Evolutionary conservation across 345 rosid species (phyloP).

Genomic region (Eucalyptus shirleyi): DNA sequence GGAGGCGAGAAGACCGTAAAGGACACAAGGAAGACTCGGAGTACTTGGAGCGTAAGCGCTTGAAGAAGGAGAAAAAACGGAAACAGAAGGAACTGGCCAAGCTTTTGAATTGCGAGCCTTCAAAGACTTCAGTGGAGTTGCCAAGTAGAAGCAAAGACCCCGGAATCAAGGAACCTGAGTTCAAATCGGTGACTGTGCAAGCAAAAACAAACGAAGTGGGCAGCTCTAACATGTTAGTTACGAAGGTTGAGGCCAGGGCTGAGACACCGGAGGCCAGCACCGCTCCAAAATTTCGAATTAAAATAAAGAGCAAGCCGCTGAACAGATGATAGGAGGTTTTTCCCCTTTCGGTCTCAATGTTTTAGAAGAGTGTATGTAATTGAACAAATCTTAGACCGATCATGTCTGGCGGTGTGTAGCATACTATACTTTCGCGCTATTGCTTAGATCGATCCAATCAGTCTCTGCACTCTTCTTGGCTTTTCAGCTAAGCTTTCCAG

Average conservation of each 20-base stretch:
- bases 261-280: conserved; percentile 35
- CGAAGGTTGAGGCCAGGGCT: conserved; percentile 28
- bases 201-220: conserved; percentile 31
- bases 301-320: conserved; percentile 52
- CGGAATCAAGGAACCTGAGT: background rate
- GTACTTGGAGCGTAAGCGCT: conserved; percentile 60
- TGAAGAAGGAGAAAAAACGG: conserved; percentile 78
- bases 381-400: background rate
- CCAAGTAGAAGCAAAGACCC: background rate
- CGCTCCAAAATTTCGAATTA: conserved; percentile 54
- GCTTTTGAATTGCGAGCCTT: conserved; percentile 27
- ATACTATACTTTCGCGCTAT: background rate
- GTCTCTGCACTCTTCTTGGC: background rate
- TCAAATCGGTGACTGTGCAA: conserved; percentile 2
- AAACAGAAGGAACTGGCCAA: conserved; percentile 73
- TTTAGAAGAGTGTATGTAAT: background rate
- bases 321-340: conserved; percentile 7
- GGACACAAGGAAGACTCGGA: conserved; percentile 33
- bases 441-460: background rate
- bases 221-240: conserved; percentile 3
- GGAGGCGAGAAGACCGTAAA: conserved; percentile 37
- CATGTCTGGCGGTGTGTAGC: background rate
- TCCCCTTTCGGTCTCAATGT: background rate
- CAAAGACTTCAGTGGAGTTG: conserved; percentile 9
- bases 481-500: background rate